Evolutionary conservation across 768 basidiomycete genomes (phyloP), one percentile per base, ranked within the genome.

Genomic region (Tulasnella calospora): DNA sequence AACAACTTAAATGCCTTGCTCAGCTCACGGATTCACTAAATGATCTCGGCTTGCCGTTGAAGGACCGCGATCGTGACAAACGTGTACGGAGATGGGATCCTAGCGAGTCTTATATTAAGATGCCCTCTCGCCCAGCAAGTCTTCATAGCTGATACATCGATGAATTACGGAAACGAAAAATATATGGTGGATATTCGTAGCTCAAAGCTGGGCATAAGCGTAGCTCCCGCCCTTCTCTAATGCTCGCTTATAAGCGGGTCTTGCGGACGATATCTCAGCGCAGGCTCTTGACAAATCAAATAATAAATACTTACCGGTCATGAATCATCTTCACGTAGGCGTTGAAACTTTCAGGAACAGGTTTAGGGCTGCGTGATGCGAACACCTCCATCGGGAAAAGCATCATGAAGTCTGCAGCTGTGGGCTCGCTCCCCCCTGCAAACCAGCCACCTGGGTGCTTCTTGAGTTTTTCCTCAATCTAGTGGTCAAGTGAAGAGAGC

Each of bases 401-500:
- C 86, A 87, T 86, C 84, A 85, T 84, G 82, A 83, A 88, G 81
- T 88, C 88, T 35, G 88, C 86, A n/a, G 84, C 78, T 38, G 87
- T 87, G n/a, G 86, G 85, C 35, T 85, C 82, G 36, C 83, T 79
- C 38, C 85, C 86, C 23, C 85, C 87, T 8, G 86, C 86, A 51
- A 85, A 83, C 82, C 82, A 85, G n/a, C 81, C 83, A 1, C 80
- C 81, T 47, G 73, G 70, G 51, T 70, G 73, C 78, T 84, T 85
- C 35, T 79, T 80, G n/a, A 87, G 83, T 77, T 85, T 85, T 3
- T 78, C 79, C 79, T 87, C 87, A 71, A 88, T 84, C 86, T 87
- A 51, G 10, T 40, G n/a, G 40, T 40, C 40, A 40, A 40, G 8
- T 40, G 40, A 9, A 12, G 13, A 40, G 40, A 40, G 8, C 40